These are phyloP conservation scores for Phyllosticta citriasiana DNA, from an alignment of 2,329 filamentous ascomycete species.

Conservation along the genomic window DNA sequence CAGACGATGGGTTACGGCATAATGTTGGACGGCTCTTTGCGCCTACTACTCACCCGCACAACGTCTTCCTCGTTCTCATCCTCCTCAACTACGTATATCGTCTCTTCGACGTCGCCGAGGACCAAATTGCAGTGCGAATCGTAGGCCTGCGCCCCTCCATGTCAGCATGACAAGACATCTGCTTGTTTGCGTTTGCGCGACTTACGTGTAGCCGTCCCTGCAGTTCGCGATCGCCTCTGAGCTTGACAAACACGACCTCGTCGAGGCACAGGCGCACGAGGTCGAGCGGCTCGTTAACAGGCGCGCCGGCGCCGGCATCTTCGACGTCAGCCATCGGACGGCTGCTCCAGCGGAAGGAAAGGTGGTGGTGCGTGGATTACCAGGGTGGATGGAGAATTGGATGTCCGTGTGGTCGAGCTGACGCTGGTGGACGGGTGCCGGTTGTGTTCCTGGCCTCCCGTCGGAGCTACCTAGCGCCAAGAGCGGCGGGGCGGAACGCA, in stretches of 20 bases:
- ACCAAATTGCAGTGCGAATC: slow-evolving; percentile 98
- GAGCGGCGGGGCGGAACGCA: too few relatives aligned
- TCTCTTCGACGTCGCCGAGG: slow-evolving; percentile 93
- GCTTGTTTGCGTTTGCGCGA: slow-evolving; percentile 2
- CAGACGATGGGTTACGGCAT: background rate
- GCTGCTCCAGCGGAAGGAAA: background rate
- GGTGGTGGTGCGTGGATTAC: background rate
- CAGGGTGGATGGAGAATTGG: background rate
- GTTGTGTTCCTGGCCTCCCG: too few relatives aligned
- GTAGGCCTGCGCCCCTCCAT: slow-evolving; percentile 60
- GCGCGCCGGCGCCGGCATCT: slow-evolving; percentile 48
- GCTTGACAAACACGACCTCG: slow-evolving; percentile 94
- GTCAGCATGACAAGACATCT: background rate
- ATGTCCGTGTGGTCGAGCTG: background rate
- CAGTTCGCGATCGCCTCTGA: slow-evolving; percentile 88
- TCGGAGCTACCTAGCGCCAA: too few relatives aligned
- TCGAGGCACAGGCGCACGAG: slow-evolving; percentile 90
- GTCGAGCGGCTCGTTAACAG: slow-evolving; percentile 84
- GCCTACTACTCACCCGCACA: slow-evolving; percentile 4
- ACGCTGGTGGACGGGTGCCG: background rate
- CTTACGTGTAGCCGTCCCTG: slow-evolving; percentile 86
- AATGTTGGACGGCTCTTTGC: background rate
- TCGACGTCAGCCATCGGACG: slow-evolving; percentile 70
- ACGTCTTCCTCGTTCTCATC: slow-evolving; percentile 64
- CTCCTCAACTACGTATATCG: slow-evolving; percentile 86